Evolutionary conservation across 2,329 filamentous ascomycete genomes (phyloP).

Genomic region (Trichoderma afroharzianum): DNA sequence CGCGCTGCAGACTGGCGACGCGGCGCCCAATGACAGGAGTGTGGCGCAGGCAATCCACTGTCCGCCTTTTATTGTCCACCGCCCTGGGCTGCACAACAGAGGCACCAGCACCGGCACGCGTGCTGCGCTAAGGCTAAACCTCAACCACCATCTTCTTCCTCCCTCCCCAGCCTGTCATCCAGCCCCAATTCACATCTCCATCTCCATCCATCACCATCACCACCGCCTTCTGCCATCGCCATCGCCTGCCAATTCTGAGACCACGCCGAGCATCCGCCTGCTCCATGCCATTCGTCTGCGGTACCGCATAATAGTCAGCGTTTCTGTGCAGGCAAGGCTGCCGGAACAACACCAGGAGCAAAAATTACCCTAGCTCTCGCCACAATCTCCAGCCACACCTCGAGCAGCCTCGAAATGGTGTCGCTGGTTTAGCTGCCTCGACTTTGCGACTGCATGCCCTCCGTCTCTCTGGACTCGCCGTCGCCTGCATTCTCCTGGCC

Average conservation of each 20-base stretch:
- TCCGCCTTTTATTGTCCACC: constrained; percentile 13
- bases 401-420: constrained; percentile 35
- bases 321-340: neutral
- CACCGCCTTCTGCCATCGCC: constrained; percentile 7
- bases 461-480: constrained; percentile 5
- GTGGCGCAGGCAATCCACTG: constrained; percentile 11
- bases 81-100: constrained; percentile 7
- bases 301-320: neutral
- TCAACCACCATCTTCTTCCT: constrained; percentile 16
- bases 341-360: neutral
- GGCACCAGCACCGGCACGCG: neutral
- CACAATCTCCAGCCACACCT: constrained; percentile 44
- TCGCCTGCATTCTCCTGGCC: neutral
- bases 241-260: constrained; percentile 2
- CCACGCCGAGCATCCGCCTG: neutral
- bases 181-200: constrained; percentile 2
- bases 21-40: constrained; percentile 2
- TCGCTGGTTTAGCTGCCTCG: constrained; percentile 26
- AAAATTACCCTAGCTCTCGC: constrained; percentile 38
- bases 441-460: constrained; percentile 15
- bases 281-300: constrained; percentile 1
- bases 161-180: constrained; percentile 18
- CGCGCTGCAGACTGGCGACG: neutral
- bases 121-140: constrained; percentile 2
- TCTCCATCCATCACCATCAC: constrained; percentile 3